These are phyloP conservation scores for Phytophthora pisi DNA, from an alignment of 352 stramenopile genomes.

Conservation along the genomic window DNA sequence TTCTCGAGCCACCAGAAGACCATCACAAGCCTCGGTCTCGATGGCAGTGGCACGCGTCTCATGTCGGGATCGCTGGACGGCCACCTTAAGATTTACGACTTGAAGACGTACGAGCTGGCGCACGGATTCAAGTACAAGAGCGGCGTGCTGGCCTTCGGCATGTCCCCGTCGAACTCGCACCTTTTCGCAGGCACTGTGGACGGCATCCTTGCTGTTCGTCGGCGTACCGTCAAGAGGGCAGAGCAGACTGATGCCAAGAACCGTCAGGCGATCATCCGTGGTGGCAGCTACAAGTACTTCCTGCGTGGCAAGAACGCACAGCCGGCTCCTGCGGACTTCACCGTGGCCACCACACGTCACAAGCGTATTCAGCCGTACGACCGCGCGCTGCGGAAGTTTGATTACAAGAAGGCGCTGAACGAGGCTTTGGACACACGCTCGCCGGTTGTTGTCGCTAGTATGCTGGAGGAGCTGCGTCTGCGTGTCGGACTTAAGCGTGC, in stretches of 20 bases:
- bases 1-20: slow-evolving; percentile 95
- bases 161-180: slow-evolving; percentile 87
- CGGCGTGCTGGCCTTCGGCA: slow-evolving; percentile 79
- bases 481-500: slow-evolving; percentile 91
- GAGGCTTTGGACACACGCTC: slow-evolving; percentile 92
- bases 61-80: slow-evolving; percentile 91
- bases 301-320: slow-evolving; percentile 88
- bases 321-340: slow-evolving; percentile 74
- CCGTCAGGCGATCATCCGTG: slow-evolving; percentile 75
- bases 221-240: slow-evolving; percentile 70
- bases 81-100: slow-evolving; percentile 94
- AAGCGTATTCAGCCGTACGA: slow-evolving; percentile 94
- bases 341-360: slow-evolving; percentile 81
- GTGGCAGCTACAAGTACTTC: slow-evolving; percentile 91
- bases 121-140: slow-evolving; percentile 91
- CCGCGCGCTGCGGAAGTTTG: slow-evolving; percentile 93
- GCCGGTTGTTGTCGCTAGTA: slow-evolving; percentile 91
- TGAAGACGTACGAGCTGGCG: slow-evolving; percentile 91
- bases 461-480: slow-evolving; percentile 95
- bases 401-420: slow-evolving; percentile 96
- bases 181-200: slow-evolving; percentile 80
- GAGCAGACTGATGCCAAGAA: slow-evolving; percentile 72
- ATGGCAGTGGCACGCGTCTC: slow-evolving; percentile 89
- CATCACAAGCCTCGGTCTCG: slow-evolving; percentile 91
- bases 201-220: slow-evolving; percentile 83